A percentile compares a stretch with the other conserved stretches of the same genome.
These are phyloP conservation scores for Capronia americana DNA, from an alignment of 2,329 filamentous ascomycete genomes.

Conservation along the genomic window DNA sequence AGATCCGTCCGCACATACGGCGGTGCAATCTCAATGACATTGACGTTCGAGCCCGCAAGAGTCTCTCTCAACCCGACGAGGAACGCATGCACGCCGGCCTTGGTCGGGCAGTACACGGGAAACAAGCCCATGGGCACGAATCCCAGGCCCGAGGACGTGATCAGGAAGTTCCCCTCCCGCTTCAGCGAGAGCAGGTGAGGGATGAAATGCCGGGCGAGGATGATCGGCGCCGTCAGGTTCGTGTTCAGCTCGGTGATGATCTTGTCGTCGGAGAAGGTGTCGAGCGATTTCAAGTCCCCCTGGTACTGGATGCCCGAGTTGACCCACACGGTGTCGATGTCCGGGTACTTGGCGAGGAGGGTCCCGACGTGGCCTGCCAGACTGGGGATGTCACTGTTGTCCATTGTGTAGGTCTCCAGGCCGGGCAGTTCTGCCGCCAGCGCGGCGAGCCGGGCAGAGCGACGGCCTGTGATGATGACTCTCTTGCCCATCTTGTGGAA, in stretches of 20 bases:
- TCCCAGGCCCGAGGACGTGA: conserved; percentile 43
- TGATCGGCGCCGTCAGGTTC: conserved; percentile 43
- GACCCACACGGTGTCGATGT: conserved; percentile 45
- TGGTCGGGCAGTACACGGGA: conserved; percentile 46
- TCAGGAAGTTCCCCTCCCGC: conserved; percentile 40
- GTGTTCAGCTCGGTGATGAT: conserved; percentile 39
- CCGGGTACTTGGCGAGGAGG: conserved; percentile 39
- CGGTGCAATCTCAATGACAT: conserved; percentile 47
- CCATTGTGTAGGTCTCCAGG: conserved; percentile 41
- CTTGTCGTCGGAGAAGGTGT: conserved; percentile 36
- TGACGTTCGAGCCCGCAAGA: conserved; percentile 42
- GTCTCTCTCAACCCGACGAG: conserved; percentile 42
- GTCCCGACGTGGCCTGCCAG: conserved; percentile 31
- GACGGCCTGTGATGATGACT: conserved; percentile 42
- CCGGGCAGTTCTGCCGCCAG: conserved; percentile 42
- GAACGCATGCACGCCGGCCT: conserved; percentile 44
- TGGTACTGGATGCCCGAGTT: conserved; percentile 43
- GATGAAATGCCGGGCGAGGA: conserved; percentile 42
- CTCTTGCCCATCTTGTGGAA: conserved; percentile 41
- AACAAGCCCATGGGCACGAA: conserved; percentile 42
- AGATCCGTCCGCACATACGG: conserved; percentile 48
- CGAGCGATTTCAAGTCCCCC: conserved; percentile 39
- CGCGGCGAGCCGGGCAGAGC: conserved; percentile 35
- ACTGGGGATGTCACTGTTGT: conserved; percentile 37
- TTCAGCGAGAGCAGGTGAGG: conserved; percentile 39